These are phyloP conservation scores for Populus trichocarpa DNA, from an alignment of 441 rosid genomes.

Conservation along the genomic window DNA sequence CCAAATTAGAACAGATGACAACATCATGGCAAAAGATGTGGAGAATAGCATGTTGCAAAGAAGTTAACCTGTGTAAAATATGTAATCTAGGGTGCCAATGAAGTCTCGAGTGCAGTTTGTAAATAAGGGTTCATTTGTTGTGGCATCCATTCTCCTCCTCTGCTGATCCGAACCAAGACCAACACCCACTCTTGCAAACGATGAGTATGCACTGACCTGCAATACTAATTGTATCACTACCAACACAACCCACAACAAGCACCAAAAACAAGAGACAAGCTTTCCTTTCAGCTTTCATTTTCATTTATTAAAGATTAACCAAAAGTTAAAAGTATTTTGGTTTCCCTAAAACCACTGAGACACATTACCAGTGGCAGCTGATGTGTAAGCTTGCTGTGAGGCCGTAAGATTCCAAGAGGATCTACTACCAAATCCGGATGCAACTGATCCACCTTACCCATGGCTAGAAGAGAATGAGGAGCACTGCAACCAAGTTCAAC, in stretches of 20 bases:
- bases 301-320: neutral
- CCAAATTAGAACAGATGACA: neutral
- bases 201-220: slow-evolving; percentile 98
- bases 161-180: slow-evolving; percentile 73
- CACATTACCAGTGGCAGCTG: slow-evolving; percentile 84
- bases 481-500: slow-evolving; percentile 56
- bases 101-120: slow-evolving; percentile 97
- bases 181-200: slow-evolving; percentile 63
- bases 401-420: slow-evolving; percentile 85
- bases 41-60: neutral
- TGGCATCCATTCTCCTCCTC: slow-evolving; percentile 80
- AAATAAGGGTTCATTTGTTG: slow-evolving; percentile 90
- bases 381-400: slow-evolving; percentile 81
- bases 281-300: neutral
- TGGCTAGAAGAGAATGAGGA: slow-evolving; percentile 92
- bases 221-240: slow-evolving; percentile 20
- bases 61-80: slow-evolving; percentile 87
- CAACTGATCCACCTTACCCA: slow-evolving; percentile 82
- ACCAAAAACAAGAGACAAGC: neutral
- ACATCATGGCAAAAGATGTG: neutral
- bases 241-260: slow-evolving; percentile 5
- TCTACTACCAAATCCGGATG: slow-evolving; percentile 82
- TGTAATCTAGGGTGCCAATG: slow-evolving; percentile 95
- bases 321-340: neutral
- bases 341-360: neutral